A percentile compares a stretch with the other conserved stretches of the same genome.
Conservation (phyloP, 306 rosid species). For the Vigna nakashimae region DNA sequence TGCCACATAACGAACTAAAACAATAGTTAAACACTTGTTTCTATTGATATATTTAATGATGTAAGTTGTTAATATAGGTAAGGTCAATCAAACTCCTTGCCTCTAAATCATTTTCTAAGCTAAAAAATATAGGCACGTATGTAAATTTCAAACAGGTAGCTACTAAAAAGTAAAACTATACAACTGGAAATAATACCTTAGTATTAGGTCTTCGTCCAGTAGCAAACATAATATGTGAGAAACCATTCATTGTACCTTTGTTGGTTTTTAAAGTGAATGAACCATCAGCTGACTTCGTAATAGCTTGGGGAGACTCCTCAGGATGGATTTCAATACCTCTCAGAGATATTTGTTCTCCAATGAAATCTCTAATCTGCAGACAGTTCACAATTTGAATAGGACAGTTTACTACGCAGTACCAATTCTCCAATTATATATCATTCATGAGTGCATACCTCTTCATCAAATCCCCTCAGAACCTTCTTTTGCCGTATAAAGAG, state of each 20-base stretch:
- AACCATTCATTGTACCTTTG: conserved; percentile 83
- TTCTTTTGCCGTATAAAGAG: conserved; percentile 87
- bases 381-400: conserved; percentile 42
- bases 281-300: conserved; percentile 78
- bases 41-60: conserved; percentile 4
- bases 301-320: conserved; percentile 87
- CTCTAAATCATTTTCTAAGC: conserved; percentile 24
- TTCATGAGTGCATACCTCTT: conserved; percentile 70
- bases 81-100: neutral
- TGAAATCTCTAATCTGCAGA: conserved; percentile 87
- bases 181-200: conserved; percentile 57
- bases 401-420: conserved; percentile 7
- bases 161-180: neutral
- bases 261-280: conserved; percentile 87
- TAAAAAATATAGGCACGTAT: neutral
- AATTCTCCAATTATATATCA: conserved; percentile 15
- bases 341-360: conserved; percentile 82
- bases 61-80: neutral
- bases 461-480: conserved; percentile 95
- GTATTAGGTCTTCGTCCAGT: conserved; percentile 97
- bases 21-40: neutral
- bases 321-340: conserved; percentile 87
- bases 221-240: conserved; percentile 95
- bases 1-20: conserved; percentile 11
- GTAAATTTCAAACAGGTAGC: conserved; percentile 20